These are phyloP conservation scores for Mycena metata DNA, from an alignment of 768 basidiomycete genomes.

Conservation along the genomic window DNA sequence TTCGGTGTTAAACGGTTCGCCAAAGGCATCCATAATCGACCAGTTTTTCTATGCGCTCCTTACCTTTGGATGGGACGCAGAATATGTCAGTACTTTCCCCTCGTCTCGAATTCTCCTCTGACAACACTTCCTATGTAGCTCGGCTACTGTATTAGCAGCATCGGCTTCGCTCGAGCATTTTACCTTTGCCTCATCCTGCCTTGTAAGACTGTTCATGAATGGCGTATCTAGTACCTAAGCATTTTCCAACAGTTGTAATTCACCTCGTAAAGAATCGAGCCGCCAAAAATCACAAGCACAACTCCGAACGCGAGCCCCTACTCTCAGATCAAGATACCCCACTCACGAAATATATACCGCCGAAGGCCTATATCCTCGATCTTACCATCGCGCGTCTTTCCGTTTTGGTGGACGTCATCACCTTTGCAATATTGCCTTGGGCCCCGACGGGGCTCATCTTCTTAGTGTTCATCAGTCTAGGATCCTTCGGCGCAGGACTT, in stretches of 20 bases:
- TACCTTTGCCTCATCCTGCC: slow-evolving; percentile 72
- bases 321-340: slow-evolving; percentile 32
- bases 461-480: slow-evolving; percentile 61
- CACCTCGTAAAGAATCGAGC: slow-evolving; percentile 59
- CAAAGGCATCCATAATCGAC: slow-evolving; percentile 68
- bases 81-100: slow-evolving; percentile 56
- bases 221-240: too few species aligned
- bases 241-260: slow-evolving; percentile 52
- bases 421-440: slow-evolving; percentile 63
- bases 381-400: slow-evolving; percentile 76
- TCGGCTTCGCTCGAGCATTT: slow-evolving; percentile 67
- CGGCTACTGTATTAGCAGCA: slow-evolving; percentile 78
- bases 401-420: slow-evolving; percentile 65
- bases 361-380: slow-evolving; percentile 65
- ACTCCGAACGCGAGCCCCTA: slow-evolving; percentile 37
- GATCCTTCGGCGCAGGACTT: slow-evolving; percentile 74
- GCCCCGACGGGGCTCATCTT: slow-evolving; percentile 53
- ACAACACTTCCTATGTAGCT: slow-evolving; percentile 58
- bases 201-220: too few species aligned
- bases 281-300: slow-evolving; percentile 46
- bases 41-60: slow-evolving; percentile 76
- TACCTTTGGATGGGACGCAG: slow-evolving; percentile 76
- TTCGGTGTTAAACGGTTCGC: background rate
- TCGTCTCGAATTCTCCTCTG: background rate
- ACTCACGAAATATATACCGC: slow-evolving; percentile 21